Evolutionary conservation across 345 rosid species (phyloP).

Genomic region (Alliaria petiolata): DNA sequence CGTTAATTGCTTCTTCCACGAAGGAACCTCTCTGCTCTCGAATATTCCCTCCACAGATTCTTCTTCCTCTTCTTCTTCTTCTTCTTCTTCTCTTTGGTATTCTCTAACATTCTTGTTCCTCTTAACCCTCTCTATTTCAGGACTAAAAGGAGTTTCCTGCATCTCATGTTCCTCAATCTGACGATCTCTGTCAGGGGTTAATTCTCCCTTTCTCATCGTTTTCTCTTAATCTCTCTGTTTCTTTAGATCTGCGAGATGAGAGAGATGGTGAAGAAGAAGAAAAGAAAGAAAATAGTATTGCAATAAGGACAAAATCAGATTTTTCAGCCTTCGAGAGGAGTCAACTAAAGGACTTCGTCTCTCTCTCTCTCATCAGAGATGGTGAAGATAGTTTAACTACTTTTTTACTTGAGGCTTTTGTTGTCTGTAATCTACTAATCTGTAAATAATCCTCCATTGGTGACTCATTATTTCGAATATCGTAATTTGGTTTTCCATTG

Average conservation of each 20-base stretch:
- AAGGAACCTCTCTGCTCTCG: slow-evolving; percentile 43
- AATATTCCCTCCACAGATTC: slow-evolving; percentile 48
- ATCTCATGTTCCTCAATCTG: slow-evolving; percentile 27
- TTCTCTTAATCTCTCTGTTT: not conserved
- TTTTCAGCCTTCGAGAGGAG: slow-evolving; percentile 16
- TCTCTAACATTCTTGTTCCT: slow-evolving; percentile 15
- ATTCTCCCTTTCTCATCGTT: slow-evolving; percentile 16
- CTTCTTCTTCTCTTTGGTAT: slow-evolving; percentile 13
- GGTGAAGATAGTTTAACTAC: slow-evolving; percentile 23
- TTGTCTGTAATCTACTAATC: not conserved
- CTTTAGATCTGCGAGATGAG: slow-evolving; percentile 18
- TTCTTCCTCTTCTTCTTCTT: not conserved
- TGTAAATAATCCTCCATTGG: not conserved
- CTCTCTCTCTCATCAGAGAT: slow-evolving; percentile 9
- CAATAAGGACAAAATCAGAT: slow-evolving; percentile 14
- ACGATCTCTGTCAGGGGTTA: slow-evolving; percentile 24
- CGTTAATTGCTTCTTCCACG: slow-evolving; percentile 62
- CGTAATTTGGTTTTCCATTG: not conserved
- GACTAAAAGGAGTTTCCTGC: slow-evolving; percentile 26
- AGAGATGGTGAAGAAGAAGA: slow-evolving; percentile 11
- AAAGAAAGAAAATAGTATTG: not conserved
- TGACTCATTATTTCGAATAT: not conserved
- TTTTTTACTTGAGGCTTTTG: not conserved
- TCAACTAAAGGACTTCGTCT: slow-evolving; percentile 17
- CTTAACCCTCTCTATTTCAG: slow-evolving; percentile 6